These are phyloP conservation scores for Brassica cretica DNA, from an alignment of 345 rosid genomes.

Conservation along the genomic window DNA sequence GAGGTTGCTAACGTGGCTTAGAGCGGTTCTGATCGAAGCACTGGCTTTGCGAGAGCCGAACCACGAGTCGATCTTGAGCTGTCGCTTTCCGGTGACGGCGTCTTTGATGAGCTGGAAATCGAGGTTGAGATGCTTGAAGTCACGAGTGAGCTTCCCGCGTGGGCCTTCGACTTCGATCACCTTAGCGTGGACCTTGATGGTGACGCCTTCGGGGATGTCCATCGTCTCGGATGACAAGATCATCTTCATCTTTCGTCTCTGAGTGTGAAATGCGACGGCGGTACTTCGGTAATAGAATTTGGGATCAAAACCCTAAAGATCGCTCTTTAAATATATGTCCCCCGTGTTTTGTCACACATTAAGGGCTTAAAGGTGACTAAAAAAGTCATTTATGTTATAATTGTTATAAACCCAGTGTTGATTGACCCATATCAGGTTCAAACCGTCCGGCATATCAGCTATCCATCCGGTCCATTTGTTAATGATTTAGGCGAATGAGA, in stretches of 20 bases:
- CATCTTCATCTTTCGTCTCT: conserved; percentile 47
- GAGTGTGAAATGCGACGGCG: conserved; percentile 11
- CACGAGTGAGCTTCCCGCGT: conserved; percentile 58
- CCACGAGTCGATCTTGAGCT: conserved; percentile 68
- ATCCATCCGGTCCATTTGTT: too few species aligned
- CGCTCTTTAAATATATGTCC: conserved; percentile 6
- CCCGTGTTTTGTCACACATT: background rate
- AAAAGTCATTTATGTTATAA: background rate
- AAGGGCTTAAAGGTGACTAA: background rate
- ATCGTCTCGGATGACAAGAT: conserved; percentile 61
- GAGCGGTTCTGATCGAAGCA: conserved; percentile 65
- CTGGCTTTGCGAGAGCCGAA: conserved; percentile 59
- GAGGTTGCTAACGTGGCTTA: conserved; percentile 71
- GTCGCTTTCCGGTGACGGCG: conserved; percentile 48
- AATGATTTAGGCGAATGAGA: too few species aligned
- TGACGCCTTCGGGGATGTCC: conserved; percentile 64
- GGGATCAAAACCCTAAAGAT: conserved; percentile 6
- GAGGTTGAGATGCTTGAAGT: conserved; percentile 69
- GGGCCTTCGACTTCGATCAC: conserved; percentile 61
- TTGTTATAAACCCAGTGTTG: too few species aligned
- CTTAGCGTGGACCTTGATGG: conserved; percentile 56
- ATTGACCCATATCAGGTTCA: too few species aligned
- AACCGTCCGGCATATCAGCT: too few species aligned
- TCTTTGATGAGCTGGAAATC: conserved; percentile 61
- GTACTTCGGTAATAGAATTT: background rate